Conservation (phyloP, 345 rosid species). For the Populus nigra region DNA sequence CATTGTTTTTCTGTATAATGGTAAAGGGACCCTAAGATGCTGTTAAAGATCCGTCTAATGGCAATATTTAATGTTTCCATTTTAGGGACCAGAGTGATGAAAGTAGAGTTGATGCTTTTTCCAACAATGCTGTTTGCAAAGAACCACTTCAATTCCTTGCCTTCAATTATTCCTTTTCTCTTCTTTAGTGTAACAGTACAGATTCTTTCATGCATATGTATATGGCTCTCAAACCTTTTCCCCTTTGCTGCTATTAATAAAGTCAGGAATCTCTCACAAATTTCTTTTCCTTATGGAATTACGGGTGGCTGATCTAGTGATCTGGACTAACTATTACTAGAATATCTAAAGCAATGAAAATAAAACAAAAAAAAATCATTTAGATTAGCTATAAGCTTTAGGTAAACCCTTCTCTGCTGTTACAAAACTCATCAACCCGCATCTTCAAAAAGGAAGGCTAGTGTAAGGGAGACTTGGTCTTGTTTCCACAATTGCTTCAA, state of each 20-base stretch:
- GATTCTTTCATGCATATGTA: neutral
- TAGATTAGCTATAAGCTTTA: neutral
- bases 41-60: neutral
- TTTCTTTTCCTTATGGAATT: neutral
- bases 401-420: neutral
- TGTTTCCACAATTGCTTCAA: neutral
- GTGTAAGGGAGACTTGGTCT: neutral
- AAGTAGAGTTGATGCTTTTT: neutral
- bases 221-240: neutral
- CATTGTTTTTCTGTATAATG: neutral
- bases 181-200: neutral
- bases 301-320: neutral
- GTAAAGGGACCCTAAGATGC: neutral
- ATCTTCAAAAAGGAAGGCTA: neutral
- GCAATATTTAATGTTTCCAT: neutral
- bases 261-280: neutral
- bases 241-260: neutral
- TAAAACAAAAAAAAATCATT: neutral
- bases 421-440: neutral
- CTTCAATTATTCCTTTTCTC: neutral
- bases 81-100: neutral
- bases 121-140: neutral
- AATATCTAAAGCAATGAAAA: neutral
- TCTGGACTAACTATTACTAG: neutral
- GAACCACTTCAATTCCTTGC: neutral